phyloP scores from a whole-genome alignment of 2,329 filamentous ascomycete genomes.

The Keithomyces neogunnii region DNA sequence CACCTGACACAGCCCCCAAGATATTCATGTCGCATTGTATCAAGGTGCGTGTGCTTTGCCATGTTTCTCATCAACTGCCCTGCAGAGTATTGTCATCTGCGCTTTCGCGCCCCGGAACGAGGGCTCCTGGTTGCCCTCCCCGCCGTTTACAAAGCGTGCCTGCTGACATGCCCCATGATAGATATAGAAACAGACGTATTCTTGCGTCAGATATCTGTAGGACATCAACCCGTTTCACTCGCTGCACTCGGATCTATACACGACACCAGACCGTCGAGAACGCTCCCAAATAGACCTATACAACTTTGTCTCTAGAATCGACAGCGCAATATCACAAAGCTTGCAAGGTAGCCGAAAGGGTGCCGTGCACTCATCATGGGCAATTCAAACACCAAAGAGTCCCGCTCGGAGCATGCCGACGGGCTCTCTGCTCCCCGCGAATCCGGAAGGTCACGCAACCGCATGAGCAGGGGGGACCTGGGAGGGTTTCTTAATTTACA shows the following conservation, averaged over 20 bases:
- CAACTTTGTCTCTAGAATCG: background rate
- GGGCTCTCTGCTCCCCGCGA: conserved; percentile 9
- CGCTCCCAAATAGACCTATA: background rate
- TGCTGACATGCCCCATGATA: background rate
- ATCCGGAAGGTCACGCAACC: conserved; percentile 15
- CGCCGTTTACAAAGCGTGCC: background rate
- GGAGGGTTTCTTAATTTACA: conserved; percentile 36
- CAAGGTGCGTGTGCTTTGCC: background rate
- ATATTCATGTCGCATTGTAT: background rate
- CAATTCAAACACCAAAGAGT: conserved; percentile 31
- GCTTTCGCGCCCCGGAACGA: background rate
- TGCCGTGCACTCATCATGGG: conserved; percentile 21
- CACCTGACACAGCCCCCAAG: background rate
- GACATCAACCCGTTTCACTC: background rate
- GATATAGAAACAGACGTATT: background rate
- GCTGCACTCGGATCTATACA: background rate
- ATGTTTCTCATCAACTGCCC: too few relatives aligned
- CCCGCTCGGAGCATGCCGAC: conserved; percentile 21
- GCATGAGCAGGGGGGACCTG: conserved; percentile 36
- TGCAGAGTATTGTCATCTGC: too few relatives aligned
- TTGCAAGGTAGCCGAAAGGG: background rate
- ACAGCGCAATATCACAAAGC: background rate
- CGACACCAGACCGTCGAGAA: background rate
- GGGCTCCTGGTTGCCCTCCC: background rate
- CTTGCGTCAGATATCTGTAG: background rate